Percentiles rank a stretch among this genome's conserved stretches.
Evolutionary conservation across 345 rosid genomes (phyloP).

Genomic region (Arabis hirsuta): DNA sequence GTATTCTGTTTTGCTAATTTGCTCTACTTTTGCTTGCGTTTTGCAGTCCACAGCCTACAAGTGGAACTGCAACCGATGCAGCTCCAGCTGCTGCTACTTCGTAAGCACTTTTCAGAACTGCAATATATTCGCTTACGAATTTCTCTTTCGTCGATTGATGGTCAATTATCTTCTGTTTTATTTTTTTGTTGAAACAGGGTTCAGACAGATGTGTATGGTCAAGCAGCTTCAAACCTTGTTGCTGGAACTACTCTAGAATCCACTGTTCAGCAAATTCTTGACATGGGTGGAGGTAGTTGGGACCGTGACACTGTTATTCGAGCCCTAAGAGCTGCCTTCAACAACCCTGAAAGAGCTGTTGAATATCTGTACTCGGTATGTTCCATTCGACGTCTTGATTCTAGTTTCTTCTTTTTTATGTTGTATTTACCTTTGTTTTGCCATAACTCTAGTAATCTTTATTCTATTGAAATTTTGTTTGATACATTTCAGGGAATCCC

Average conservation of each 20-base stretch:
- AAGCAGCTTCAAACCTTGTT: constrained; percentile 93
- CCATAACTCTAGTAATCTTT: neutral
- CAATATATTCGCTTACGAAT: neutral
- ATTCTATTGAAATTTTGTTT: neutral
- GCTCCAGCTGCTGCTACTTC: constrained; percentile 43
- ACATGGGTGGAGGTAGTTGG: constrained; percentile 98
- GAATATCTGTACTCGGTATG: constrained; percentile 93
- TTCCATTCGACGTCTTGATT: constrained; percentile 13
- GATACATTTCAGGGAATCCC: constrained; percentile 41
- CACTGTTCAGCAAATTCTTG: constrained; percentile 86
- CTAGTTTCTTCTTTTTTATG: neutral
- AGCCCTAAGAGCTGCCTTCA: constrained; percentile 92
- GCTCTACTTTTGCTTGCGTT: constrained; percentile 14
- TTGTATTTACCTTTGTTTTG: constrained; percentile 5
- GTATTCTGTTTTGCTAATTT: constrained; percentile 9
- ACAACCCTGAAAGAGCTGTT: constrained; percentile 97
- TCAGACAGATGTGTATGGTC: constrained; percentile 69
- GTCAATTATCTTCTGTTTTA: neutral
- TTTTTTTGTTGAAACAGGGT: constrained; percentile 52
- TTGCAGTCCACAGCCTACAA: constrained; percentile 40
- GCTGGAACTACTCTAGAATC: constrained; percentile 85
- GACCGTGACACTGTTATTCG: constrained; percentile 86
- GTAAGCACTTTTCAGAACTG: constrained; percentile 48
- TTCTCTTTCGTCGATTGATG: constrained; percentile 1
- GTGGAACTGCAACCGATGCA: constrained; percentile 40